These are phyloP conservation scores for Comarum palustre DNA, from an alignment of 306 rosid species.

Conservation along the genomic window DNA sequence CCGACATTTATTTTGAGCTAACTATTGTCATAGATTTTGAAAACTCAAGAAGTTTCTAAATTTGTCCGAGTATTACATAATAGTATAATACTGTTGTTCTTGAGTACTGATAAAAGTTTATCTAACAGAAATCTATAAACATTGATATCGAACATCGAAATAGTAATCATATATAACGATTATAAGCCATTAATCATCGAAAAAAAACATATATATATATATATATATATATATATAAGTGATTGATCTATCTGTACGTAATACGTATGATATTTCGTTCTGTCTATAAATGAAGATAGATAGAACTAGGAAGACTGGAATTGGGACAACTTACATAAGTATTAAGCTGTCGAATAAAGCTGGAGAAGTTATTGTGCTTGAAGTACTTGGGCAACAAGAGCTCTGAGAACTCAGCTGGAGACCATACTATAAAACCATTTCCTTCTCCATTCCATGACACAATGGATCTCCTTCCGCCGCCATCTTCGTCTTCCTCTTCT, in stretches of 20 bases:
- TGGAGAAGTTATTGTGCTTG: constrained; percentile 92
- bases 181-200: background rate
- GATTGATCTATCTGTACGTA: background rate
- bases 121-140: background rate
- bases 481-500: constrained; percentile 10
- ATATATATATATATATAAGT: too few relatives aligned
- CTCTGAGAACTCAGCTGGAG: constrained; percentile 76
- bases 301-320: background rate
- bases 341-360: constrained; percentile 87
- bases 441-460: constrained; percentile 80
- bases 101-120: background rate
- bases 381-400: constrained; percentile 66
- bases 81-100: too few relatives aligned
- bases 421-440: constrained; percentile 74
- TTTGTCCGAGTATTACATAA: background rate
- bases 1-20: background rate
- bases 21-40: background rate
- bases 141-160: background rate
- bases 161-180: background rate
- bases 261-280: background rate
- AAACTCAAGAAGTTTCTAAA: background rate
- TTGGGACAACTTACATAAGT: constrained; percentile 57
- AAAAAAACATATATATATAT: too few relatives aligned
- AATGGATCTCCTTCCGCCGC: constrained; percentile 12
- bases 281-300: background rate